Conservation (phyloP, 257 asterid genomes). For the Nicotiana sylvestris region DNA sequence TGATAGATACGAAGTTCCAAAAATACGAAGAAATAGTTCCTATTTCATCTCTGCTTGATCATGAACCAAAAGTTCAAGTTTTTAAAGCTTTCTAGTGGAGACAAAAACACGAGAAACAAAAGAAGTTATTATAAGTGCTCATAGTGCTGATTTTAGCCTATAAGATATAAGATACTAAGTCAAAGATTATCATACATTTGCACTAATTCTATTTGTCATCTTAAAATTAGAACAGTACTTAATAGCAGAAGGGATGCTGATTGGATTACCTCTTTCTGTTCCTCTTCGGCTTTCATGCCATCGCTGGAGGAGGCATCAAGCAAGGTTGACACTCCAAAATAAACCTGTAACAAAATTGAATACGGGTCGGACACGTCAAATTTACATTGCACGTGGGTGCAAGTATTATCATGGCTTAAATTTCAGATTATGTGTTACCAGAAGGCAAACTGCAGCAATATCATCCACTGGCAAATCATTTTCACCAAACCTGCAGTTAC, state of each 20-base stretch:
- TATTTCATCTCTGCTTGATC: neutral
- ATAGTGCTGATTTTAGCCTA: neutral
- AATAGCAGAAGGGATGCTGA: neutral
- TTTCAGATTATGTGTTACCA: slow-evolving; percentile 36
- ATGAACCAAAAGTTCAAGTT: neutral
- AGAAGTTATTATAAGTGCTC: neutral
- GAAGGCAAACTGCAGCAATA: slow-evolving; percentile 91
- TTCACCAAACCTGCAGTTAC: slow-evolving; percentile 56
- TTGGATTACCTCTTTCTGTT: slow-evolving; percentile 75
- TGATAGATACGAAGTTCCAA: neutral
- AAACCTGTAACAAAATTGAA: slow-evolving; percentile 42
- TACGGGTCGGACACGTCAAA: neutral
- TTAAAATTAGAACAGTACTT: neutral
- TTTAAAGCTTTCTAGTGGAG: neutral
- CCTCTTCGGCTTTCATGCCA: slow-evolving; percentile 80
- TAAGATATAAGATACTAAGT: neutral
- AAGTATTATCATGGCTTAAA: neutral
- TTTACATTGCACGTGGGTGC: neutral
- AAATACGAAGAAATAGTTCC: neutral
- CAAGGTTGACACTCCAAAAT: slow-evolving; percentile 91
- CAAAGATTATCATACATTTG: neutral
- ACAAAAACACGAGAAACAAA: neutral
- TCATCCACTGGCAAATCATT: slow-evolving; percentile 90
- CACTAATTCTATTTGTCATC: neutral
- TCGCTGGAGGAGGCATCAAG: slow-evolving; percentile 80